These are phyloP conservation scores for Cordyceps sp. DNA, from an alignment of 2,329 filamentous ascomycete species.

Conservation along the genomic window DNA sequence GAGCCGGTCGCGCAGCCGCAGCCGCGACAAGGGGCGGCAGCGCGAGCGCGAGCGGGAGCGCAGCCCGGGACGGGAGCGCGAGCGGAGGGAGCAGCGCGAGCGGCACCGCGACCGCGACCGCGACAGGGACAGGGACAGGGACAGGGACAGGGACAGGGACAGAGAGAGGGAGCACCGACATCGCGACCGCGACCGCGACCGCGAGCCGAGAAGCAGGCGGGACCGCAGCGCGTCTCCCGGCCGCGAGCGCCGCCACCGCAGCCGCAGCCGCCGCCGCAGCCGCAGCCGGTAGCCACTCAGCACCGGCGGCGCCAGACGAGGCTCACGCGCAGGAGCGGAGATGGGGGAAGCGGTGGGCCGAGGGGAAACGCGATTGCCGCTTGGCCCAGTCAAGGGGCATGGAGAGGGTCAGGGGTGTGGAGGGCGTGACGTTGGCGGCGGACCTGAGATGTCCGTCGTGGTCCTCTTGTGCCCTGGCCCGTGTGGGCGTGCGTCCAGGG, in stretches of 20 bases:
- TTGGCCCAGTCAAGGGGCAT: no score
- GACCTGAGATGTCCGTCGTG: no score
- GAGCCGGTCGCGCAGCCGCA: slow-evolving; percentile 18
- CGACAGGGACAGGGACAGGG: slow-evolving; percentile 15
- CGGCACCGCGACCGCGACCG: slow-evolving; percentile 15
- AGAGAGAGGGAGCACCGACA: slow-evolving; percentile 6
- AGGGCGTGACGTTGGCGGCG: no score
- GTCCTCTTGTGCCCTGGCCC: no score
- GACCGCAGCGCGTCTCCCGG: slow-evolving; percentile 18
- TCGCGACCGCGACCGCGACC: slow-evolving; percentile 16
- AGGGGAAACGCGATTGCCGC: no score
- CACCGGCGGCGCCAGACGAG: no score
- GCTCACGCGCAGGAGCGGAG: no score
- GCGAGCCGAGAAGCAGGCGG: slow-evolving; percentile 10
- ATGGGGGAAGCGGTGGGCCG: no score
- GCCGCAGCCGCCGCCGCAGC: slow-evolving; percentile 21
- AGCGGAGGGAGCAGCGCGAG: slow-evolving; percentile 3
- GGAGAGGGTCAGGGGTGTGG: no score
- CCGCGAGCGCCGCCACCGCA: slow-evolving; percentile 19
- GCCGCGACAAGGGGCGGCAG: slow-evolving; percentile 15
- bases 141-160: slow-evolving; percentile 17
- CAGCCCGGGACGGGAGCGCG: neutral
- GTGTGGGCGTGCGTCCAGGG: no score
- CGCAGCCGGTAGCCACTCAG: slow-evolving; percentile 5
- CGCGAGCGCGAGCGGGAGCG: slow-evolving; percentile 8